Evolutionary conservation across 2,329 filamentous ascomycete genomes (phyloP).

Genomic region (Chaetomium sp.): DNA sequence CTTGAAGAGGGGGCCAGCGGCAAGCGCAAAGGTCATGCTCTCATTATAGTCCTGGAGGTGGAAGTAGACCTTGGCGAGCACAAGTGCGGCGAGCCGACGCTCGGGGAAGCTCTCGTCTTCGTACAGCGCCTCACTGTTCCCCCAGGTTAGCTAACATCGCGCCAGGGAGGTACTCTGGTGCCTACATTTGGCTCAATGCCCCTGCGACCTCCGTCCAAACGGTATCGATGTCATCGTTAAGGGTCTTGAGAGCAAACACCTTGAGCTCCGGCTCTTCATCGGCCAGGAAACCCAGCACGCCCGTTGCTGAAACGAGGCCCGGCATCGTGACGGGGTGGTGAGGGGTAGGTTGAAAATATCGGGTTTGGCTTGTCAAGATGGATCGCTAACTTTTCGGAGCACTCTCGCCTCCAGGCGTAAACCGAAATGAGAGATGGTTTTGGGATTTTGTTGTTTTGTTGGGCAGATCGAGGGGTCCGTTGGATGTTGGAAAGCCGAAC

Average conservation of each 20-base stretch:
- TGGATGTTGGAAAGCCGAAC: conserved; percentile 15
- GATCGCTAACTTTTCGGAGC: not conserved
- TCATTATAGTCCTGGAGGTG: conserved; percentile 98
- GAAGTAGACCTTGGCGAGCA: conserved; percentile 98
- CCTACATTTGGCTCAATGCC: conserved; percentile 87
- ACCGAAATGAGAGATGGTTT: conserved; percentile 12
- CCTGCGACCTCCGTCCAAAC: conserved; percentile 97
- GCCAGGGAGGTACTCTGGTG: conserved; percentile 10
- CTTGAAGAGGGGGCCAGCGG: conserved; percentile 92
- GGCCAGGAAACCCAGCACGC: conserved; percentile 90
- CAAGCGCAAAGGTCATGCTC: conserved; percentile 97
- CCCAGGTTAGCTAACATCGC: conserved; percentile 22
- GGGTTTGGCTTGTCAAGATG: conserved; percentile 6
- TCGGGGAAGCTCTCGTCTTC: conserved; percentile 95
- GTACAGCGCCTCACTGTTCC: conserved; percentile 84
- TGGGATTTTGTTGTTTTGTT: conserved; percentile 23
- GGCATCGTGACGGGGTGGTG: conserved; percentile 65
- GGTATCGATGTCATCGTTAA: conserved; percentile 95
- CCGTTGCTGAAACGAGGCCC: conserved; percentile 89
- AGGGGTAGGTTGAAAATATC: conserved; percentile 14
- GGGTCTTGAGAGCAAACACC: conserved; percentile 89
- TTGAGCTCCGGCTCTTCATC: conserved; percentile 94
- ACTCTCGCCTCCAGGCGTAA: not conserved
- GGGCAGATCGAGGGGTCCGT: conserved; percentile 23
- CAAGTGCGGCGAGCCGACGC: conserved; percentile 88